A percentile compares a stretch with the other conserved stretches of the same genome.
Evolutionary conservation across 2,329 filamentous ascomycete species (phyloP).

Genomic region (Penicillium verrucosum): DNA sequence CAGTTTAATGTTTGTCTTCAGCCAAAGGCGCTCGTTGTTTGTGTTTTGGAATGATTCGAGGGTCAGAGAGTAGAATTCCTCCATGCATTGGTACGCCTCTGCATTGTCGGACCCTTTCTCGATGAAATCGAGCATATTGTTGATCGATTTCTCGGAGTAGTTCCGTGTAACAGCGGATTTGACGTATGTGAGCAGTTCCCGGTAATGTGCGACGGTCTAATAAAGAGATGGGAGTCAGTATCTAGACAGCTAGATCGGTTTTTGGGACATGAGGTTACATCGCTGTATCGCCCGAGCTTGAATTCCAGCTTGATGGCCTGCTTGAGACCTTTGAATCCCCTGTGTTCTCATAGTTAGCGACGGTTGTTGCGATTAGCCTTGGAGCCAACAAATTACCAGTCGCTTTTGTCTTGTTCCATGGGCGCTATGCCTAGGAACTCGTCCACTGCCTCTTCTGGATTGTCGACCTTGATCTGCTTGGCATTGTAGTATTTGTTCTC

Average conservation of each 20-base stretch:
- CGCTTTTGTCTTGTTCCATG: constrained; percentile 85
- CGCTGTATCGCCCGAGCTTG: constrained; percentile 79
- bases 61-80: constrained; percentile 91
- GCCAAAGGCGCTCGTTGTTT: constrained; percentile 94
- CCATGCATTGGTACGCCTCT: constrained; percentile 76
- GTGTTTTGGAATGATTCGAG: constrained; percentile 93
- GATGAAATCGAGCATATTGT: constrained; percentile 97
- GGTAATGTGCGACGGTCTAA: constrained; percentile 87
- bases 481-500: constrained; percentile 99
- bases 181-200: constrained; percentile 93
- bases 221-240: constrained; percentile 2
- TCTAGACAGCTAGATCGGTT: neutral
- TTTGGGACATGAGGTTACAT: constrained; percentile 52
- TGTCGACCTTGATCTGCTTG: constrained; percentile 87
- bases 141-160: constrained; percentile 98
- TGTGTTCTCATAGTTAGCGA: constrained; percentile 25
- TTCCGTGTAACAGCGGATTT: constrained; percentile 95
- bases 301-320: constrained; percentile 98
- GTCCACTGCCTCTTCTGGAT: constrained; percentile 81
- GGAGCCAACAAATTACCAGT: constrained; percentile 60
- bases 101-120: constrained; percentile 80
- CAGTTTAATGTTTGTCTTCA: constrained; percentile 98
- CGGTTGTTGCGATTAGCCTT: constrained; percentile 14
- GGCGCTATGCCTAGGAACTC: constrained; percentile 88
- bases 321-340: constrained; percentile 94